A percentile compares a stretch with the other conserved stretches of the same genome.
Evolutionary conservation across 2,329 filamentous ascomycete species (phyloP).

Genomic region (Fusarium ambrosium): DNA sequence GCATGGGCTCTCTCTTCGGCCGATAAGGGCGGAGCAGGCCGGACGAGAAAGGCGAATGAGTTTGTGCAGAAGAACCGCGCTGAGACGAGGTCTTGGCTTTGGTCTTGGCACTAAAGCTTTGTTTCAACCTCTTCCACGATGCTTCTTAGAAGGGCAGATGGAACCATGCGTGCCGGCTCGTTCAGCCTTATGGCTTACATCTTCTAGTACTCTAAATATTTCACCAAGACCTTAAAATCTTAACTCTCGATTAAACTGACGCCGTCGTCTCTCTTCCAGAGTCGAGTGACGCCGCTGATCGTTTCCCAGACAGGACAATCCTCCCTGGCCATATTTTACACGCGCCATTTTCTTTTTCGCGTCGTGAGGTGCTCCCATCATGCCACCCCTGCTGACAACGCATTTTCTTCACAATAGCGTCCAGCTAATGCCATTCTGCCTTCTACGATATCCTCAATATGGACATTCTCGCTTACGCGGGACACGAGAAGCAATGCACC

Average conservation of each 20-base stretch:
- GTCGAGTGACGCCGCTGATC: slow-evolving; percentile 1
- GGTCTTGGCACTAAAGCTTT: slow-evolving; percentile 44
- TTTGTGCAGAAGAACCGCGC: slow-evolving; percentile 15
- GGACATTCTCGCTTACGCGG: slow-evolving; percentile 6
- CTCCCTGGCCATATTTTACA: slow-evolving; percentile 1
- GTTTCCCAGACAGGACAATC: not conserved
- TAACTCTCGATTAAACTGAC: not conserved
- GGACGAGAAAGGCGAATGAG: slow-evolving; percentile 3
- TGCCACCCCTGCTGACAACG: slow-evolving; percentile 3
- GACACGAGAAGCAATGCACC: not conserved
- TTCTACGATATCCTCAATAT: slow-evolving; percentile 9
- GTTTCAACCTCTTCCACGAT: slow-evolving; percentile 38
- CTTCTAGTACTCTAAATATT: too few species aligned
- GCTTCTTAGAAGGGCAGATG: slow-evolving; percentile 19
- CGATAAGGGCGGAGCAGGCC: slow-evolving; percentile 33
- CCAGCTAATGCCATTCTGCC: not conserved
- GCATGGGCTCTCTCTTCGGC: slow-evolving; percentile 20
- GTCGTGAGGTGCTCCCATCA: slow-evolving; percentile 1
- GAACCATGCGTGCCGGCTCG: not conserved
- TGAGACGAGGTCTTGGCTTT: slow-evolving; percentile 37
- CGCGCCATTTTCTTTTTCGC: slow-evolving; percentile 5
- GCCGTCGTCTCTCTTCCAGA: not conserved
- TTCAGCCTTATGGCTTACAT: not conserved
- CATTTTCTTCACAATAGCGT: not conserved
- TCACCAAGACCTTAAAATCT: not conserved